phyloP scores from a whole-genome alignment of 306 rosid genomes.

The Malus asiatica region DNA sequence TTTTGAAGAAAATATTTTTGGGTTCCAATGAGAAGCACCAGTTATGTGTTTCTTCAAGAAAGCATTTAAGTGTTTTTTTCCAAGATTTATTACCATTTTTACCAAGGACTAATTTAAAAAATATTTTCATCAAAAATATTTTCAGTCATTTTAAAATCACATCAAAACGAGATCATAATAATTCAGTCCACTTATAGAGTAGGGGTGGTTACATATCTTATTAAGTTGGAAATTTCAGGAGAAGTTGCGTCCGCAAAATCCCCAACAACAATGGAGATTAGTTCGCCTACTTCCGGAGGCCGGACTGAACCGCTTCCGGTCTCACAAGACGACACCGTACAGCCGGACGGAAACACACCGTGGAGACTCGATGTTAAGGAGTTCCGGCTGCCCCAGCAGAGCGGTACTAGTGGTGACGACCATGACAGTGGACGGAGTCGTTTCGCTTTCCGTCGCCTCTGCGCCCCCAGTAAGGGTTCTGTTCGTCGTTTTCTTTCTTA shows the following conservation, averaged over 20 bases:
- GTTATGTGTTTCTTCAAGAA: too few species aligned
- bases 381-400: slow-evolving; percentile 12
- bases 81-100: too few species aligned
- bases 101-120: too few species aligned
- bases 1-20: too few species aligned
- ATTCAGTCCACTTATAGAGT: not conserved
- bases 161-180: not conserved
- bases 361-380: slow-evolving; percentile 32
- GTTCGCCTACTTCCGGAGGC: not conserved
- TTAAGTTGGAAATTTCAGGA: not conserved
- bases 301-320: slow-evolving; percentile 9
- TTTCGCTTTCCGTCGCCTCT: slow-evolving; percentile 9
- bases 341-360: not conserved
- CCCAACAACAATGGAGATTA: not conserved
- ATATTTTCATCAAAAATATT: too few species aligned
- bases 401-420: not conserved
- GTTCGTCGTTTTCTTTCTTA: not conserved
- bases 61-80: too few species aligned
- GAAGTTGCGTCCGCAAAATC: not conserved
- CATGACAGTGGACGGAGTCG: slow-evolving; percentile 1
- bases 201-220: not conserved
- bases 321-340: slow-evolving; percentile 5
- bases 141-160: too few species aligned
- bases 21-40: rapidly evolving
- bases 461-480: slow-evolving; percentile 12